Conservation (phyloP, 2,329 filamentous ascomycete species). For the Didymosphaeria variabile region DNA sequence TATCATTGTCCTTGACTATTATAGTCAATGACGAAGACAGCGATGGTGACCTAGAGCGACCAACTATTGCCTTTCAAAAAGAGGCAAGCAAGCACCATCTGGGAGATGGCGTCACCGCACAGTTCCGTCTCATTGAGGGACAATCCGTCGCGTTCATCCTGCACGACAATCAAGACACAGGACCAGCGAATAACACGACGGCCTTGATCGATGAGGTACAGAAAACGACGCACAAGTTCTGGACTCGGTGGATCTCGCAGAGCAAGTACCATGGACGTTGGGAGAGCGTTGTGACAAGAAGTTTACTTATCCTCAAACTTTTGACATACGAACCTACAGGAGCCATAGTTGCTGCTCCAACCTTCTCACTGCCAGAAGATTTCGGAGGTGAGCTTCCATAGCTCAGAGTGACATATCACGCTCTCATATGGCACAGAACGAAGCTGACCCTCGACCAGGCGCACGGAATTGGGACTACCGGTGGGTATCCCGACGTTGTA, state of each 20-base stretch:
- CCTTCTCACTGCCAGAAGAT: slow-evolving; percentile 79
- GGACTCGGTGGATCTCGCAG: slow-evolving; percentile 77
- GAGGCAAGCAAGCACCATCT: slow-evolving; percentile 61
- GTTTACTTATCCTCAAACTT: slow-evolving; percentile 78
- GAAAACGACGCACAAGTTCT: slow-evolving; percentile 74
- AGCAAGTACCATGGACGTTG: slow-evolving; percentile 77
- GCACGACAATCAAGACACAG: slow-evolving; percentile 65
- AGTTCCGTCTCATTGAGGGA: slow-evolving; percentile 69
- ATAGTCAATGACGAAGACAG: slow-evolving; percentile 70
- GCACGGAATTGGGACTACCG: slow-evolving; percentile 71
- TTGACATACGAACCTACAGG: slow-evolving; percentile 81
- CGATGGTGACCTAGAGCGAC: slow-evolving; percentile 53
- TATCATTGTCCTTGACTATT: slow-evolving; percentile 73
- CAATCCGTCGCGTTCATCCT: slow-evolving; percentile 75
- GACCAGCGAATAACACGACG: slow-evolving; percentile 67
- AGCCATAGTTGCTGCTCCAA: slow-evolving; percentile 78
- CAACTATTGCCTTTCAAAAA: slow-evolving; percentile 65
- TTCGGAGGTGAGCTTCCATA: slow-evolving; percentile 31
- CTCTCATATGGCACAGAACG: background rate
- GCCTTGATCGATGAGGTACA: slow-evolving; percentile 69
- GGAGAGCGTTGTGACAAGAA: slow-evolving; percentile 75
- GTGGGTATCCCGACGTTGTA: background rate
- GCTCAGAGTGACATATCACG: background rate
- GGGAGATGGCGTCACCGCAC: slow-evolving; percentile 70
- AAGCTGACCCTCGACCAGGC: slow-evolving; percentile 49